Percentiles rank a stretch among this genome's conserved stretches.
These are phyloP conservation scores for Diaporthe sp. DNA, from an alignment of 2,329 filamentous ascomycete genomes.

Conservation along the genomic window DNA sequence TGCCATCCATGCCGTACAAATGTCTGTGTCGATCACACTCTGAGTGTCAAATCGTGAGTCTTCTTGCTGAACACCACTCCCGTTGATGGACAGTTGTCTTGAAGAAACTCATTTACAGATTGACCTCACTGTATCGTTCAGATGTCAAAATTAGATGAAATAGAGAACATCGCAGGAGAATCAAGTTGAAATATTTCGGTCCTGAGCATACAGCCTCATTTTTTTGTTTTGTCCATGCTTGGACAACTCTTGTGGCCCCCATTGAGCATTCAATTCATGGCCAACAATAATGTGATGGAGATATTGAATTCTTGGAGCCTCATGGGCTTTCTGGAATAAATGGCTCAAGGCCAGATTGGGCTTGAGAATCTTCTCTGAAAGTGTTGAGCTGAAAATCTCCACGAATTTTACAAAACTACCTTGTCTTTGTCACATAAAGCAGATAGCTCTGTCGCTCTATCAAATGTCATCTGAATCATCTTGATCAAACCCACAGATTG, in stretches of 20 bases:
- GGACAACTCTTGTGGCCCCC: background rate
- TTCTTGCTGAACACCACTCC: background rate
- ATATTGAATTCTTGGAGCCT: background rate
- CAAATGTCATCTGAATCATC: background rate
- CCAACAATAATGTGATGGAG: rapidly evolving
- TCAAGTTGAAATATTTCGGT: background rate
- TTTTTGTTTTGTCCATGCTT: background rate
- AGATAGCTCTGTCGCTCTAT: background rate
- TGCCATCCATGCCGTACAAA: background rate
- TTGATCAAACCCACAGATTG: background rate
- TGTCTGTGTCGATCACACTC: background rate
- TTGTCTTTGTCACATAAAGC: background rate
- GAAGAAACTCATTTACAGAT: background rate
- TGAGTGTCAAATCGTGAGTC: background rate
- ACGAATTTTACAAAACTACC: background rate
- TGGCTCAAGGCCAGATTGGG: background rate
- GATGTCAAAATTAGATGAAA: background rate
- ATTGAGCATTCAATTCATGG: background rate
- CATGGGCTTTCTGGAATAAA: background rate
- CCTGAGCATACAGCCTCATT: background rate
- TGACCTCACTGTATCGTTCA: background rate
- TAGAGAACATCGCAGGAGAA: background rate
- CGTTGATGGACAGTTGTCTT: background rate
- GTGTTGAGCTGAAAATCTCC: background rate
- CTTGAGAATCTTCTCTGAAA: background rate